Evolutionary conservation across 768 basidiomycete species (phyloP).

Genomic region (Russula earlei): DNA sequence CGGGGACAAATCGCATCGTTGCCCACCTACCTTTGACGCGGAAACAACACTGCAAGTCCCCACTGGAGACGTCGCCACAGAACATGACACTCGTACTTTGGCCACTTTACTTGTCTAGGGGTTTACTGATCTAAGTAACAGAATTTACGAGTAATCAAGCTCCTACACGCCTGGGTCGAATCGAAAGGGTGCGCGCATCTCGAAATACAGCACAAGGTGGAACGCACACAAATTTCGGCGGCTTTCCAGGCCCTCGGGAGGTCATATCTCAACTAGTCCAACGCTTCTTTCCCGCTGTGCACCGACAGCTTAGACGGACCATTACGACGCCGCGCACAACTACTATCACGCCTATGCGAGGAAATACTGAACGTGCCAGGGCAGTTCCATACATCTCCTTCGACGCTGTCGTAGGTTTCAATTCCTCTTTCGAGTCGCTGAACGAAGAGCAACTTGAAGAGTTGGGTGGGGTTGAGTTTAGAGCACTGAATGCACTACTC

Average conservation of each 20-base stretch:
- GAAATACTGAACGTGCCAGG: conserved; percentile 34
- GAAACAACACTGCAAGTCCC: not conserved
- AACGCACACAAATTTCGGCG: conserved; percentile 47
- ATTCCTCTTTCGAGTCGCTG: conserved; percentile 60
- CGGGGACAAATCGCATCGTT: conserved; percentile 13
- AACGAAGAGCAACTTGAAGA: conserved; percentile 82
- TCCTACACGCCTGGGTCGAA: conserved; percentile 12
- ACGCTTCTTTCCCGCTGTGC: conserved; percentile 53
- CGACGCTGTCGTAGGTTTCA: conserved; percentile 74
- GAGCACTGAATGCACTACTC: conserved; percentile 68
- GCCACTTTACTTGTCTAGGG: not conserved
- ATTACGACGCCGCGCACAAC: conserved; percentile 67
- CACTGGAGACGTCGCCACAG: not conserved
- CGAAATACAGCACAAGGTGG: conserved; percentile 23
- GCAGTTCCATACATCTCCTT: conserved; percentile 78
- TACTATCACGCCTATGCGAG: conserved; percentile 43
- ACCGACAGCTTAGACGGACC: conserved; percentile 51
- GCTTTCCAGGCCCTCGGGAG: conserved; percentile 63
- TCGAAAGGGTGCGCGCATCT: conserved; percentile 19
- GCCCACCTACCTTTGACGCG: not conserved
- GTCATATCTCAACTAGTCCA: conserved; percentile 42
- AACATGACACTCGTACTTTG: conserved; percentile 6
- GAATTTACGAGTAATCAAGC: conserved; percentile 14
- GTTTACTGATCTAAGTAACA: not conserved
- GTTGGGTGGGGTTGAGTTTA: conserved; percentile 88